Evolutionary conservation across 345 rosid genomes (phyloP), one percentile per base, ranked within the genome.

Genomic region (Camelina sativa): DNA sequence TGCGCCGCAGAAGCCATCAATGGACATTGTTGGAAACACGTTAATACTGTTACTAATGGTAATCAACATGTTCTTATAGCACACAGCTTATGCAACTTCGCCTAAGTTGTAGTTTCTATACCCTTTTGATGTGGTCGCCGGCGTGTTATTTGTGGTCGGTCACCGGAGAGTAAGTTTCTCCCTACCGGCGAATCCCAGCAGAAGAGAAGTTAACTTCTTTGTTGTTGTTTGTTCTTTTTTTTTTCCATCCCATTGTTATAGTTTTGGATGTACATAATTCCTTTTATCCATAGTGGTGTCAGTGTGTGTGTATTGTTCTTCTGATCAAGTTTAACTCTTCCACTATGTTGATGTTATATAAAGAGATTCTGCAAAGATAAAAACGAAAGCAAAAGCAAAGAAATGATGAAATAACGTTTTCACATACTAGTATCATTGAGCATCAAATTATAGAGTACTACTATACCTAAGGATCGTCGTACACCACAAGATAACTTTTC

Each of bases 61-160:
- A 16, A 63, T 74, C 41, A 48, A 76, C 76, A 22, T 82, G 79
- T 76, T 81, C 66, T 84, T 67, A 76, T 88, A 87, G 88, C 87
- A 80, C 67, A 52, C 59, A 67, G 8, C 16, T 56, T 47, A 19
- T 35, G 7, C 22, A 58, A 35, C 32, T 28, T 59, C 58, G 47
- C 52, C 11, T 71, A 19, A 11, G 11, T n/a, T 17, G 53, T 72
- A 72, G 77, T 66, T 78, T 66, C 23, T 66, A 62, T 66, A 65
- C 76, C 44, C 30, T 58, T 65, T 58, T 48, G 59, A 43, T 76
- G 15, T 76, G 74, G 52, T 75, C 40, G 53, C 34, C 50, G 65
- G 71, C 17, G 50, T 74, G 65, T 65, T 55, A 74, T 74, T 65
- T 60, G 59, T 60, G 62, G 75, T 69, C 65, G 62, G 75, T 76